Evolutionary conservation across 108 stramenopile species (phyloP), one percentile per base, ranked within the genome.

Genomic region (Licmophora abbreviata): DNA sequence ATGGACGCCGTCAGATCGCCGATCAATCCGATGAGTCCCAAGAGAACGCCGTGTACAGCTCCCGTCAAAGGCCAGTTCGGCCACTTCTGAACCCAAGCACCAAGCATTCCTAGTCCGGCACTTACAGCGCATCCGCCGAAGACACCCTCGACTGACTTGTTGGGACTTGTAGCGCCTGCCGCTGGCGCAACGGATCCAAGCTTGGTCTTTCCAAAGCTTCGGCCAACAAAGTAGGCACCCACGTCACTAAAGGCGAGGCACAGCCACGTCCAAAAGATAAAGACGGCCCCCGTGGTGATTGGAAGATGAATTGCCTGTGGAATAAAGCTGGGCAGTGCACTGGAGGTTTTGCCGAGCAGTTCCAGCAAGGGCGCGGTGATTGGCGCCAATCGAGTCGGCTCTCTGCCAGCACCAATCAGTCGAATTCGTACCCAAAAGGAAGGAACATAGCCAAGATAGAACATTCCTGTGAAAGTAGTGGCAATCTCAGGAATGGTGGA

Each of bases 1-100:
- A 98, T 94, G 17, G 86, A 88, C 11, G 95, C 95, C 1, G 97
- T 96, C 49, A 98, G 64, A 63, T 98, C 97, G 1, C 97, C 97
- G 23, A 96, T 79, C 43, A 98, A 67, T 26, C 91, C 93, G 48
- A 96, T 58, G 35, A 95, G 48, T 0, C 74, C 82, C 21, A 94
- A 44, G 15, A 72, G 44, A 0, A 85, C 52, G 0, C 97, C 97
- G 61, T 96, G 95, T 4, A 81, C 47, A 5, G 89, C 66, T 4
- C 97, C 97, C 7, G 85, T 77, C 4, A 87, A 30, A 22, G 53
- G 30, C 81, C 85, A 93, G 36, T 68, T 68, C 12, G 95, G 95
- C 97, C 97, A 97, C 21, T 75, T 70, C 59, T 92, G 81, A 15
- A 82, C 69, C 77, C 87, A 90, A 2, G 97, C 95, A 44, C 94